Evolutionary conservation across 306 rosid genomes (phyloP), one percentile per base, ranked within the genome.

Genomic region (Carpinus viminea): DNA sequence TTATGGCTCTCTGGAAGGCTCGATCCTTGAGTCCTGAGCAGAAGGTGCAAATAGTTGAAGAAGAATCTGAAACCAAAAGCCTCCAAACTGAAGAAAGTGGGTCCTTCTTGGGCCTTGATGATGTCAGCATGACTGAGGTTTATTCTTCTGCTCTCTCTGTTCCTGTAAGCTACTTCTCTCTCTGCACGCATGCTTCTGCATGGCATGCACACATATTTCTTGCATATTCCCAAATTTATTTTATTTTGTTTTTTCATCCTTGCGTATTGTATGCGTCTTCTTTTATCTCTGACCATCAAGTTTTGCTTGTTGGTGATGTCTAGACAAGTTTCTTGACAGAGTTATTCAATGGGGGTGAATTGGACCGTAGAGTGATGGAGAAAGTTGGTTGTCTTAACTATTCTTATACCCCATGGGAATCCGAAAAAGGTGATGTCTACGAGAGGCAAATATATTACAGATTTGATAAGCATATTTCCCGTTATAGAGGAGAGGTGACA

Each of bases 1-100:
- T 96, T 79, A 89, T 93, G 98, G 98, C 93, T 60, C 92, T 96
- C 5, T 96, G 99, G 99, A 96, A 91, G 86, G 90, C 99, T 53
- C 93, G 89, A 84, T 88, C 96, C 43, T 80, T 91, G 89, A 93
- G 89, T 85, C 93, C 92, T n/a, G 99, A 96, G 85, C 99, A 96
- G 84, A 91, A 89, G 84, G 96, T 86, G 80, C 89, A 83, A 73
- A 86, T 96, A 82, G 91, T 96, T 69, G 97, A 91, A 83, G 96
- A 92, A 76, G 94, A 91, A 50, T 78, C 96, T 31, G 97, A 91
- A 80, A 79, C 80, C 66, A 91, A 87, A 86, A 71, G 81, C 85
- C 56, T 89, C 70, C 81, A 61, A 53, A 55, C 83, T 72, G 99
- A 96, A 15, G 99, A 96, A 84, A 91, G 72, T 60, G 96, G 87